phyloP scores from a whole-genome alignment of 2,329 filamentous ascomycete genomes.

The Dichotomopilus funicola region DNA sequence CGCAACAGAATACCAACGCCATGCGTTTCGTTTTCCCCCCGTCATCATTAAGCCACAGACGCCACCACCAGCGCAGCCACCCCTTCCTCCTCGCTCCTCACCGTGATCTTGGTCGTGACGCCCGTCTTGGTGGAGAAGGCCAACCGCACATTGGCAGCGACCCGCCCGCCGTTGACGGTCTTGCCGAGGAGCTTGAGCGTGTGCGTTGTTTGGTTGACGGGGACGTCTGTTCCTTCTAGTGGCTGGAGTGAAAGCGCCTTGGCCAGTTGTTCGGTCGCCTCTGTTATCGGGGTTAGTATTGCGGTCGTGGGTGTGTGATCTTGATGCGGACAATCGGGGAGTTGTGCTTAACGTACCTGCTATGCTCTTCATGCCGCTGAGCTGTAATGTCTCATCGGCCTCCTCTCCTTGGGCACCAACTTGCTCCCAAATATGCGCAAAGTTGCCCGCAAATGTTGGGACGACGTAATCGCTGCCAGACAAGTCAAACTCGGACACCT shows the following conservation, averaged over 20 bases:
- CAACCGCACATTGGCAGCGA: slow-evolving; percentile 85
- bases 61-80: slow-evolving; percentile 79
- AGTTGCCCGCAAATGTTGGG: slow-evolving; percentile 89
- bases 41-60: slow-evolving; percentile 62
- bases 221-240: slow-evolving; percentile 87
- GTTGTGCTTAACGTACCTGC: slow-evolving; percentile 56
- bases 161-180: slow-evolving; percentile 82
- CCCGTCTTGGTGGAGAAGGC: slow-evolving; percentile 87
- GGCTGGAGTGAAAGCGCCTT: slow-evolving; percentile 86
- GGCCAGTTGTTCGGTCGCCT: slow-evolving; percentile 86
- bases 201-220: slow-evolving; percentile 81
- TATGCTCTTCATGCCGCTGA: slow-evolving; percentile 85
- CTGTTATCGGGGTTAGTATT: slow-evolving; percentile 37
- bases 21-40: slow-evolving; percentile 11
- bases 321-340: background rate
- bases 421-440: slow-evolving; percentile 93
- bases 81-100: slow-evolving; percentile 86
- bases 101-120: slow-evolving; percentile 91
- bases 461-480: slow-evolving; percentile 89
- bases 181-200: slow-evolving; percentile 95
- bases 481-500: slow-evolving; percentile 89
- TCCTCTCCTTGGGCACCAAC: slow-evolving; percentile 83
- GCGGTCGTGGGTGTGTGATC: background rate
- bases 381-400: slow-evolving; percentile 82
- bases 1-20: slow-evolving; percentile 18